phyloP scores from a whole-genome alignment of 495 filamentous ascomycete species.

The Monascus purpureus region DNA sequence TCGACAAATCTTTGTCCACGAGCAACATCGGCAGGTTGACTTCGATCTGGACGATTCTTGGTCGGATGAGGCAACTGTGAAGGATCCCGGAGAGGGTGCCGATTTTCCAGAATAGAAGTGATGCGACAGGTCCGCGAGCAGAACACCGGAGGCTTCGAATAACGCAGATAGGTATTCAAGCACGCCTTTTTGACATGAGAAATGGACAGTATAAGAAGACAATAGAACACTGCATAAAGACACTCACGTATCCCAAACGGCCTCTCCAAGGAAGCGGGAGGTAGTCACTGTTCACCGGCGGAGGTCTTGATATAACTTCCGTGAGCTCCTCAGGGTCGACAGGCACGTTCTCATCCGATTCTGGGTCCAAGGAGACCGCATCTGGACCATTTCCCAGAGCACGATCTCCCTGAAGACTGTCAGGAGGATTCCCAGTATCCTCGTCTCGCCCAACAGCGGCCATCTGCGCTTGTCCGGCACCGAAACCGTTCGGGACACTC shows the following conservation, averaged over 20 bases:
- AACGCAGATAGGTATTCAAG: conserved; percentile 83
- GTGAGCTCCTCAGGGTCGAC: conserved; percentile 29
- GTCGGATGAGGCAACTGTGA: conserved; percentile 61
- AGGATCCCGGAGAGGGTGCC: conserved; percentile 64
- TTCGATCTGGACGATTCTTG: conserved; percentile 70
- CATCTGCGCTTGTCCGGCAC: conserved; percentile 7
- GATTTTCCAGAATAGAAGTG: conserved; percentile 76
- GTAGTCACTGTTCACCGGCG: conserved; percentile 73
- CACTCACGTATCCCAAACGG: conserved; percentile 71
- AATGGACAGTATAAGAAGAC: not conserved
- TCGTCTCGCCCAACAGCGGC: conserved; percentile 10
- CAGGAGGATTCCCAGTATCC: conserved; percentile 2
- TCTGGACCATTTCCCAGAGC: too few relatives aligned
- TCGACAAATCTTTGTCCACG: conserved; percentile 62
- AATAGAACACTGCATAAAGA: conserved; percentile 1
- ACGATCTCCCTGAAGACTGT: too few relatives aligned
- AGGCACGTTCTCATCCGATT: conserved; percentile 33
- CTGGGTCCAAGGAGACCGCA: conserved; percentile 23
- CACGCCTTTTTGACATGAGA: conserved; percentile 46
- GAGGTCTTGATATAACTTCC: conserved; percentile 44
- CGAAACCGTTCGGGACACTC: conserved; percentile 6
- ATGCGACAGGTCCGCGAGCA: conserved; percentile 87
- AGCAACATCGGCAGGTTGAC: conserved; percentile 44
- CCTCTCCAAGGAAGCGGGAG: conserved; percentile 91
- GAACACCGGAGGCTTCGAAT: conserved; percentile 75